Base-by-base conservation (phyloP, 768 basidiomycete species). In the Candolleomyces eurysporus region DNA sequence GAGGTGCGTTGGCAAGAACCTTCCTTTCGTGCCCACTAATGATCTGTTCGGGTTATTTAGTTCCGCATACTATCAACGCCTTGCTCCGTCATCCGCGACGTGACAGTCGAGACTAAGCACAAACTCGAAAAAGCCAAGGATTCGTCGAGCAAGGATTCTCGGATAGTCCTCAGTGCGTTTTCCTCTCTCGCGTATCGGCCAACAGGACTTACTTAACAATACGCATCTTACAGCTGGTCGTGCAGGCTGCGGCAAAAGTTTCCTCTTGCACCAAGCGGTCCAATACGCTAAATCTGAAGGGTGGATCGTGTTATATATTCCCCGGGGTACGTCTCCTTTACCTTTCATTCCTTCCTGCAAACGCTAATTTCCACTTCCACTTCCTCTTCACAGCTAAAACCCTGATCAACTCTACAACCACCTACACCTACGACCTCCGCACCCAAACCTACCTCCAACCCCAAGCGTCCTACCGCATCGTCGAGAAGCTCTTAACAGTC, bases 261-360 rank as follows among this genome's bases (percentile, higher is more conserved):
- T 84, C 62, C 71, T 91, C 9, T 73, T 96, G 32, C 76, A 95
- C 9, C 94, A 97, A 71, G 82, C 89, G 0, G 85, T 91, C 0
- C 80, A 89, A 43, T 87, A 92, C 63, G 88, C 86, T 39, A 66
- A 81, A 10, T 72, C 80, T 2, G 80, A 83, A 21, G 82, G 83
- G 30, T 95, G 92, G 91, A 81, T 96, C 21, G 91, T 94, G 17
- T 72, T 96, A 17, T 97, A 95, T 70, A 82, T 94, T 26, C 93
- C 95, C 3, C 80, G 89, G 74, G 85, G 92, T 91, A 36, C 52
- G 80, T 36, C 36, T 36, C 10, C n/a, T 50, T 21, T 42, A 46
- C 19, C 43, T 21, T n/a, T 21, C 30, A 11, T 51, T 2, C 5
- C 49, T 50, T 30, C 11, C 49, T 13, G 14, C n/a, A 21, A 6